Percentiles rank a stretch among this genome's conserved stretches.
phyloP scores from a whole-genome alignment of 225 moss, liverwort and hornwort species.

The Thuidium tamariscinum region DNA sequence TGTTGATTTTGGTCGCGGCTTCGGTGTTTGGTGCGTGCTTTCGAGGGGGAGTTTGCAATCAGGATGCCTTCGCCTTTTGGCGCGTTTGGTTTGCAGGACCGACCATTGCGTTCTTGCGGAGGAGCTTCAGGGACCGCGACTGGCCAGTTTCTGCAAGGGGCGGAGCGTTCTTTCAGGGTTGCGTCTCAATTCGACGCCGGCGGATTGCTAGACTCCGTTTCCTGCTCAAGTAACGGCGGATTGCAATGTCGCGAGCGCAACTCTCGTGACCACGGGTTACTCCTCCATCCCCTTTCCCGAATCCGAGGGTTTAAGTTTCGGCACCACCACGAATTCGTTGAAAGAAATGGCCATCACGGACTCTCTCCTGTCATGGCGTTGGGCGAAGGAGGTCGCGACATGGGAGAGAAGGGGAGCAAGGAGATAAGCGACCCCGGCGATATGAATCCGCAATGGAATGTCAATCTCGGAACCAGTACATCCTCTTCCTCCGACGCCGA shows the following conservation, averaged over 20 bases:
- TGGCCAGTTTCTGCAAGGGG: background rate
- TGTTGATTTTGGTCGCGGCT: background rate
- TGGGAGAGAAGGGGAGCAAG: background rate
- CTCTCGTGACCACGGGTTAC: background rate
- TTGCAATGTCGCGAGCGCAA: conserved; percentile 17
- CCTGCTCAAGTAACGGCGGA: background rate
- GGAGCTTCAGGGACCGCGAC: background rate
- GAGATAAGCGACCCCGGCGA: conserved; percentile 19
- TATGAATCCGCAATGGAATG: conserved; percentile 24
- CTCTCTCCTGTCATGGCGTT: background rate
- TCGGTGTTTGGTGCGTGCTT: background rate
- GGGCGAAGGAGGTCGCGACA: background rate
- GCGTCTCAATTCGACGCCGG: background rate
- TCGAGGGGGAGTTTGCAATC: background rate
- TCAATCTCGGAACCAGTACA: background rate
- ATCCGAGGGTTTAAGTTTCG: background rate
- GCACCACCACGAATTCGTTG: background rate
- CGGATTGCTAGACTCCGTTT: background rate
- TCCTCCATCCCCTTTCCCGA: background rate
- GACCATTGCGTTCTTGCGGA: background rate
- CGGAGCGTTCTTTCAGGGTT: background rate
- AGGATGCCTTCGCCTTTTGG: conserved; percentile 19
- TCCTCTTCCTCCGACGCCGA: conserved; percentile 9
- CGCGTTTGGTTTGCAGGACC: conserved; percentile 8
- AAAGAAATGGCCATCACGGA: background rate